These are phyloP conservation scores for Aureobasidium lini DNA, from an alignment of 2,329 filamentous ascomycete species.

Conservation along the genomic window DNA sequence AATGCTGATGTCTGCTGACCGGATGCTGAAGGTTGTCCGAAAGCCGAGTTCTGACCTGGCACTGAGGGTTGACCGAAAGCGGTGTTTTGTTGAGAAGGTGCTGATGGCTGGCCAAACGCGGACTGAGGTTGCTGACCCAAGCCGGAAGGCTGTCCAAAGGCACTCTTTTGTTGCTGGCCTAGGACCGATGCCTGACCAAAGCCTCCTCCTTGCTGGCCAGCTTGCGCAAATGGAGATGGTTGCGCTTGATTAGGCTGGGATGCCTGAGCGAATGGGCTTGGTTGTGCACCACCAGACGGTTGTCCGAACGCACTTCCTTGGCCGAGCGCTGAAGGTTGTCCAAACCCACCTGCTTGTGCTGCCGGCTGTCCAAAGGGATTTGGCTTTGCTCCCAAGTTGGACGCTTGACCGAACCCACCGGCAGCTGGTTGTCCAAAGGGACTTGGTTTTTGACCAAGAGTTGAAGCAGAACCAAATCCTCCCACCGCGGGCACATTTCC, in stretches of 20 bases:
- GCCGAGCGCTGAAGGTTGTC: slow-evolving; percentile 9
- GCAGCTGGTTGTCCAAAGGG: slow-evolving; percentile 8
- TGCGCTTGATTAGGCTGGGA: slow-evolving; percentile 10
- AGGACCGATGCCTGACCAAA: slow-evolving; percentile 16
- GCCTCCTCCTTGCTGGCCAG: background rate
- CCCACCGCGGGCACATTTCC: background rate
- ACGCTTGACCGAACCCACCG: slow-evolving; percentile 7
- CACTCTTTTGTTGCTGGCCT: slow-evolving; percentile 11
- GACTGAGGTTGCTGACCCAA: slow-evolving; percentile 15
- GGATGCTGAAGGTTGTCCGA: background rate
- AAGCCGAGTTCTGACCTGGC: slow-evolving; percentile 3
- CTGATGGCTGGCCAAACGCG: slow-evolving; percentile 24
- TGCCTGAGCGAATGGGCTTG: slow-evolving; percentile 13
- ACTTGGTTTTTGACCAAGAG: background rate
- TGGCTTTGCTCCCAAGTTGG: background rate
- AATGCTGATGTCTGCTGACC: background rate
- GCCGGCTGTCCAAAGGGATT: slow-evolving; percentile 27
- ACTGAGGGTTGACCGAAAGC: slow-evolving; percentile 19
- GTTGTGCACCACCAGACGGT: background rate
- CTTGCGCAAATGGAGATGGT: background rate
- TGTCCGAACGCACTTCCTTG: background rate
- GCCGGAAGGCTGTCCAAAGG: slow-evolving; percentile 21
- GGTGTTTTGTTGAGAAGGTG: slow-evolving; percentile 12
- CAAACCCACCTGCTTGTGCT: slow-evolving; percentile 4
- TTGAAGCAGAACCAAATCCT: slow-evolving; percentile 14